These are phyloP conservation scores for Chytriomyces sp. DNA, from an alignment of 192 early-diverging fungal species.

Conservation along the genomic window DNA sequence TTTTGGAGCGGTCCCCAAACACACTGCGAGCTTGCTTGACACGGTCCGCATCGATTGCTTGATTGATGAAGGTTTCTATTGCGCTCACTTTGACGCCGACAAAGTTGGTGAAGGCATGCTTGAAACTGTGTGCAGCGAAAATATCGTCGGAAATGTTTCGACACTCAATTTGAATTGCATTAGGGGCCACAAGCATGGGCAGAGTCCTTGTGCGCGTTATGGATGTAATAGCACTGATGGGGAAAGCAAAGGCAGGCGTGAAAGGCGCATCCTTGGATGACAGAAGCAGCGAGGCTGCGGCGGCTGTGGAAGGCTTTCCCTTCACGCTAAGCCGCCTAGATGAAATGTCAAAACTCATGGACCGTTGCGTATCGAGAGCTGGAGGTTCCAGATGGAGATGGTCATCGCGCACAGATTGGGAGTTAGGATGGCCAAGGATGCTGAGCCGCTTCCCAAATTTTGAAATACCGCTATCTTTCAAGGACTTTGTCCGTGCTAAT, in stretches of 20 bases:
- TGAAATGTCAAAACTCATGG: neutral
- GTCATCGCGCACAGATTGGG: neutral
- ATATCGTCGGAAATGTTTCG: neutral
- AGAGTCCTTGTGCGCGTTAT: neutral
- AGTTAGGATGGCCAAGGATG: neutral
- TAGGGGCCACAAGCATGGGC: neutral
- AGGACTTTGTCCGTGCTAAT: neutral
- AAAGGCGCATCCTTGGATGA: too few relatives aligned
- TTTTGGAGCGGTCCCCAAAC: neutral
- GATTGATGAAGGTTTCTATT: neutral
- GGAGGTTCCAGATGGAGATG: neutral
- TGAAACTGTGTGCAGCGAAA: neutral
- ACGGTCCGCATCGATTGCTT: neutral
- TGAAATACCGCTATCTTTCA: neutral
- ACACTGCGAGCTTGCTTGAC: neutral
- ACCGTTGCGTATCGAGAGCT: neutral
- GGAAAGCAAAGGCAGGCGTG: neutral
- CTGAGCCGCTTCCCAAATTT: neutral
- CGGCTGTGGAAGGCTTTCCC: neutral
- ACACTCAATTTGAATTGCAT: neutral
- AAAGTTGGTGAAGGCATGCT: neutral
- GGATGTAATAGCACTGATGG: neutral
- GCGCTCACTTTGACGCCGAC: neutral
- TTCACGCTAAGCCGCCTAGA: neutral
- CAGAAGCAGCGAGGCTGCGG: neutral